These are phyloP conservation scores for Claviceps monticola DNA, from an alignment of 2,329 filamentous ascomycete species.

Conservation along the genomic window DNA sequence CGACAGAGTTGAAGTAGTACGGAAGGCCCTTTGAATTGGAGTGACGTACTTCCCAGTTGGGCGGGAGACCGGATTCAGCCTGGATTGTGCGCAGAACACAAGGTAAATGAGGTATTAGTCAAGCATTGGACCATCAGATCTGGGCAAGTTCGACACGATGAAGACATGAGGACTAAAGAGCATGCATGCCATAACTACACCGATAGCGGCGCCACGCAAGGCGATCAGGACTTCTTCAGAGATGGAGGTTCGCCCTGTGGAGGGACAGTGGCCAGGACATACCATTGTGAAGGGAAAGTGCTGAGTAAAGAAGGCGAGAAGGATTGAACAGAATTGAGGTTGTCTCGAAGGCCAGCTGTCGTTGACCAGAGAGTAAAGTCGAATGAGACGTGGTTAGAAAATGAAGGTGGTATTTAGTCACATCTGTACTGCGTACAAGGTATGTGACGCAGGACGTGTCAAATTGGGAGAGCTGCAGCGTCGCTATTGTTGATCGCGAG, in stretches of 20 bases:
- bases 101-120: neutral
- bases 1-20: conserved; percentile 88
- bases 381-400: neutral
- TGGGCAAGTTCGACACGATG: neutral
- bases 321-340: neutral
- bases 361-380: neutral
- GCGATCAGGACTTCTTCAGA: conserved; percentile 3
- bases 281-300: conserved; percentile 4
- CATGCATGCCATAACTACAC: conserved; percentile 6
- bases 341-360: conserved; percentile 2
- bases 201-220: conserved; percentile 5
- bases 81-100: conserved; percentile 15
- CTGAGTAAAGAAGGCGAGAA: neutral
- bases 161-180: neutral
- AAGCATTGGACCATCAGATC: neutral
- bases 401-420: conserved; percentile 1
- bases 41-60: conserved; percentile 89
- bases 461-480: neutral
- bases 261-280: conserved; percentile 4
- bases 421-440: neutral
- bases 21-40: conserved; percentile 97
- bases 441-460: neutral
- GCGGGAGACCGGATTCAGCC: conserved; percentile 68
- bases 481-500: neutral
- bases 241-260: conserved; percentile 1